phyloP scores from a whole-genome alignment of 257 asterid species.

The Nicotiana attenuata region DNA sequence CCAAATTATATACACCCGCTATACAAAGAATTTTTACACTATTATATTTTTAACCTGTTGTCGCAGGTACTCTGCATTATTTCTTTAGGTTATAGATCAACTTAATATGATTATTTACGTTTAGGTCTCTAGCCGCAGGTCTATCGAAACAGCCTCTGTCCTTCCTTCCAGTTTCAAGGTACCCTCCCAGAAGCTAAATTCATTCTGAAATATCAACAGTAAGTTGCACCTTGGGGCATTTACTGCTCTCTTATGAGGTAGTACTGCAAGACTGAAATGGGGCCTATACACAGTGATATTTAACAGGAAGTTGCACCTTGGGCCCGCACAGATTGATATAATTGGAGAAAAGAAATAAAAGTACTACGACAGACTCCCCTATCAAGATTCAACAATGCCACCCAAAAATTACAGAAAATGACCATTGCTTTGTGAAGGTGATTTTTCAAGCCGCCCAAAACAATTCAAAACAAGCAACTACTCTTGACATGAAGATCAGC shows the following conservation, averaged over 20 bases:
- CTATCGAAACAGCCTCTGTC: too few species aligned
- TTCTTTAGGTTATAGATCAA: too few species aligned
- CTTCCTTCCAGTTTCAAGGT: too few species aligned
- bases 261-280: neutral
- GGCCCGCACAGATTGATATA: neutral
- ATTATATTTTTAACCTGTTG: too few species aligned
- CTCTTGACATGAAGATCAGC: neutral
- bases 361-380: conserved; percentile 42
- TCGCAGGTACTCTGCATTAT: too few species aligned
- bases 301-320: neutral
- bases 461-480: conserved; percentile 7
- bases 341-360: conserved; percentile 6
- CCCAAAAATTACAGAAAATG: conserved; percentile 8
- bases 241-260: neutral
- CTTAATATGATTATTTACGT: too few species aligned
- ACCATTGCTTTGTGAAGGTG: conserved; percentile 18
- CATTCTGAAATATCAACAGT: too few species aligned
- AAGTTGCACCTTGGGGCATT: neutral
- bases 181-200: too few species aligned
- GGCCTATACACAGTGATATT: conserved; percentile 8
- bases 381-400: conserved; percentile 24
- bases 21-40: too few species aligned
- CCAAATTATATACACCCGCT: neutral
- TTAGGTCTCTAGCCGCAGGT: too few species aligned
- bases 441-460: conserved; percentile 15